phyloP scores from a whole-genome alignment of 345 rosid species.

The Eucalyptus grandis region DNA sequence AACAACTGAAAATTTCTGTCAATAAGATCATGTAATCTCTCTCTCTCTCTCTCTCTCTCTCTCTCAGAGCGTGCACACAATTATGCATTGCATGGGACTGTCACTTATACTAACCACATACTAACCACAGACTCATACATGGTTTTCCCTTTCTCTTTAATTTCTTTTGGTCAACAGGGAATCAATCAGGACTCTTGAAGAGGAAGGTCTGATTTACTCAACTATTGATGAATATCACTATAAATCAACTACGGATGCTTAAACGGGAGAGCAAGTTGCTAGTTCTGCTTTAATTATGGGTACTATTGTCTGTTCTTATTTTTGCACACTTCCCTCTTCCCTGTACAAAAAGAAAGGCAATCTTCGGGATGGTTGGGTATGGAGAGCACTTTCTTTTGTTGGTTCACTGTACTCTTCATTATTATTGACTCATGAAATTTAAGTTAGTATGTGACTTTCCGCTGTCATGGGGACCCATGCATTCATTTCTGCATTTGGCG shows the following conservation, averaged over 20 bases:
- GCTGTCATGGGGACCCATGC: neutral
- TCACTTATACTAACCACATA: neutral
- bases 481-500: neutral
- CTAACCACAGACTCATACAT: neutral
- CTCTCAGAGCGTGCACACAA: neutral
- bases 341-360: neutral
- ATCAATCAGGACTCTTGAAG: slow-evolving; percentile 66
- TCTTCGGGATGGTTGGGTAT: neutral
- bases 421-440: neutral
- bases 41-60: neutral
- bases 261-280: neutral
- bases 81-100: neutral
- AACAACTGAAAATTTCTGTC: slow-evolving; percentile 61
- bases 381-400: neutral
- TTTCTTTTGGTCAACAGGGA: slow-evolving; percentile 23
- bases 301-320: neutral
- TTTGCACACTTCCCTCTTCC: neutral
- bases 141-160: neutral
- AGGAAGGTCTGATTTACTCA: slow-evolving; percentile 86
- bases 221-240: slow-evolving; percentile 93
- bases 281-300: neutral
- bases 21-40: slow-evolving; percentile 67
- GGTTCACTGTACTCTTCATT: neutral
- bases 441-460: neutral
- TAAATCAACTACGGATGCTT: slow-evolving; percentile 49